Evolutionary conservation across 768 basidiomycete genomes (phyloP).

Genomic region (button mushroom (Agaricus bisporus)): DNA sequence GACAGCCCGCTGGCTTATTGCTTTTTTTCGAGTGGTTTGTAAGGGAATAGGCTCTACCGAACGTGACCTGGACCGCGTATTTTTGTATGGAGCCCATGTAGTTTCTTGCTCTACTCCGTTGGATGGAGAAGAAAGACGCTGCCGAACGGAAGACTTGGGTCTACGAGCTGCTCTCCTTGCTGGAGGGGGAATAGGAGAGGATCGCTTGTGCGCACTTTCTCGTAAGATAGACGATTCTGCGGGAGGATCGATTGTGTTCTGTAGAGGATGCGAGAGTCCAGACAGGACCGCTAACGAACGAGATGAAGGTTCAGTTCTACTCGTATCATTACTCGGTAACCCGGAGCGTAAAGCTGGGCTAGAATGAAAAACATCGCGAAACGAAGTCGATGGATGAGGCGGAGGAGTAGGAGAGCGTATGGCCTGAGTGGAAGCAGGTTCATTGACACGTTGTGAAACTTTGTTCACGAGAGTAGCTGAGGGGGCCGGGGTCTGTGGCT

Average conservation of each 20-base stretch:
- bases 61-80: conserved; percentile 28
- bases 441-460: neutral
- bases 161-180: conserved; percentile 9
- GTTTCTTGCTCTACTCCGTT: conserved; percentile 3
- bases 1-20: neutral
- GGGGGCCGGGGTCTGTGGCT: neutral
- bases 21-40: neutral
- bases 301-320: conserved; percentile 9
- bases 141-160: conserved; percentile 6
- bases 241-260: neutral
- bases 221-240: conserved; percentile 11
- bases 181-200: conserved; percentile 6
- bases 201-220: conserved; percentile 3
- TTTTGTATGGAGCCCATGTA: conserved; percentile 22
- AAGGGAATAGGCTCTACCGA: conserved; percentile 22
- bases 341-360: neutral
- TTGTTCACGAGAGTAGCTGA: conserved; percentile 3
- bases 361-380: conserved; percentile 5
- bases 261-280: neutral
- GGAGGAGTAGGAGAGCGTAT: neutral
- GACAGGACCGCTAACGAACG: conserved; percentile 3
- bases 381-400: conserved; percentile 4
- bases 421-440: neutral
- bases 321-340: conserved; percentile 2
- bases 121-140: conserved; percentile 5